Evolutionary conservation across 306 rosid species (phyloP), one percentile per base, ranked within the genome.

Genomic region (Citrullus mucosospermus): DNA sequence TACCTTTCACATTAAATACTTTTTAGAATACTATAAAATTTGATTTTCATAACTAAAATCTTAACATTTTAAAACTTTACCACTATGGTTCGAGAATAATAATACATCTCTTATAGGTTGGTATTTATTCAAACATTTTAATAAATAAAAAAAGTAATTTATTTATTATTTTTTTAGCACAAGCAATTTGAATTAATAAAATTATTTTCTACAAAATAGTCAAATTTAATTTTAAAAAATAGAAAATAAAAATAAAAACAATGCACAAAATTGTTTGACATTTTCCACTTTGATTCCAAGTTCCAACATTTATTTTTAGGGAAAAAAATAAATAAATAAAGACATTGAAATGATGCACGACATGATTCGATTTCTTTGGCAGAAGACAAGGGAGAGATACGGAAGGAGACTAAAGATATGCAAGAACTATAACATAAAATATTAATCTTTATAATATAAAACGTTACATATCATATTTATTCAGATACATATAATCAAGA

Each of bases 321-420:
- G 17, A 22, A 7, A 43, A 5, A 65, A 17, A 63, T 7, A 38
- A 4, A 66, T 8, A 68, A n/a, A 41, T 39, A 20, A 68, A 68
- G 28, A 41, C 8, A 22, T 1, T 12, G 76, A 67, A 39, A 17
- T 13, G 7, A 44, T 70, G n/a, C 20, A 25, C 1, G 76, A 44
- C 76, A 70, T 46, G 76, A 70, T 70, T 70, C 57, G 57, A 70
- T 13, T 46, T 70, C 56, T 70, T 44, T 70, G 76, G 76, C 76
- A 70, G 20, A 70, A 70, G 57, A 70, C 76, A 70, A 44, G 76
- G 75, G 39, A 68, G 39, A 43, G 17, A 11, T 43, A 22, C 15
- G 48, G 46, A 71, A 6, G 39, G 17, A 71, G 39, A 48, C 8
- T 22, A 46, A 53, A 46, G n/a, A 14, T 67, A 71, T 14, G 76